Conservation (phyloP, 2,329 filamentous ascomycete genomes). For the Diaporthe humulicola region DNA sequence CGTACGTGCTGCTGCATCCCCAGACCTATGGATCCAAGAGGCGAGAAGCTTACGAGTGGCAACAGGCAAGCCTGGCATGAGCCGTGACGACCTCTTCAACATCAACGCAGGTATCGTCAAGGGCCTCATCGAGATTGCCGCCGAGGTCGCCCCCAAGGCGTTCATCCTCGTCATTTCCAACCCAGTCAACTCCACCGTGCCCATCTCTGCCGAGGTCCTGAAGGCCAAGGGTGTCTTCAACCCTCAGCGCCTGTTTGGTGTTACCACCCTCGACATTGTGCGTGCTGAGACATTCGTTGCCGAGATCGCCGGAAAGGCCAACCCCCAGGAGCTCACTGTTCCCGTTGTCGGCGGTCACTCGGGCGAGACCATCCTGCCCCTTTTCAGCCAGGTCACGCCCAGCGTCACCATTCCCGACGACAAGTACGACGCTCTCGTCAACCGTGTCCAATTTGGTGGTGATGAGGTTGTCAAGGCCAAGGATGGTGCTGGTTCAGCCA, state of each 20-base stretch:
- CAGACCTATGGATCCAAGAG: background rate
- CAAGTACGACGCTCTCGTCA: conserved; percentile 90
- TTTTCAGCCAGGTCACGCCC: conserved; percentile 93
- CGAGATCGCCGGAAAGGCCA: conserved; percentile 83
- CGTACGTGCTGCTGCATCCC: conserved; percentile 71
- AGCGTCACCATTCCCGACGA: conserved; percentile 85
- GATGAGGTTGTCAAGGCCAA: conserved; percentile 93
- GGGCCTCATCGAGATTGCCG: conserved; percentile 88
- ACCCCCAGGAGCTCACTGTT: conserved; percentile 85
- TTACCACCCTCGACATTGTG: conserved; percentile 98
- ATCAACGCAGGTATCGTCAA: conserved; percentile 99
- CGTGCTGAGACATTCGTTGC: conserved; percentile 97
- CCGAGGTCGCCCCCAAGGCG: conserved; percentile 91
- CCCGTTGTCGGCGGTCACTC: conserved; percentile 98
- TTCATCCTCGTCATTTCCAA: conserved; percentile 98
- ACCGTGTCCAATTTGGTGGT: conserved; percentile 98
- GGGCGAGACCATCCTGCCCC: conserved; percentile 96
- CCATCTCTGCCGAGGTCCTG: conserved; percentile 96
- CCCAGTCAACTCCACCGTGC: conserved; percentile 99
- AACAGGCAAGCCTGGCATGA: conserved; percentile 98
- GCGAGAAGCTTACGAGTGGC: conserved; percentile 31
- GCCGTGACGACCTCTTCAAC: conserved; percentile 99
- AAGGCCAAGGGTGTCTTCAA: conserved; percentile 95
- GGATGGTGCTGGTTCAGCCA: conserved; percentile 85
- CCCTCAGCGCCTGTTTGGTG: conserved; percentile 95